Evolutionary conservation across 2,329 filamentous ascomycete species (phyloP).

Genomic region (Penicillium frequentans): DNA sequence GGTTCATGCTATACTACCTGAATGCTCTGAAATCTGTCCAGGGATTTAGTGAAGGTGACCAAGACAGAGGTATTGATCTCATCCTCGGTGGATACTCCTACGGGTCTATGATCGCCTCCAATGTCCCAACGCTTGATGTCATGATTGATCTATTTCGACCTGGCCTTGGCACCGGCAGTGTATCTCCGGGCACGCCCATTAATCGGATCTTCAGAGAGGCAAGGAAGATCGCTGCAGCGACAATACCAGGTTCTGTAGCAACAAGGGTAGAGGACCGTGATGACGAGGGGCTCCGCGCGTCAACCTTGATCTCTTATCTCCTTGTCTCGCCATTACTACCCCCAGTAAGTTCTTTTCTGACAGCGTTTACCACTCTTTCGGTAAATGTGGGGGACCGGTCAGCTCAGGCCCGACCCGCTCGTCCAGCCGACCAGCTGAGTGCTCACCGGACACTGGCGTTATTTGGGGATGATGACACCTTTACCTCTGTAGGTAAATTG

Average conservation of each 20-base stretch:
- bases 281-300: slow-evolving; percentile 3
- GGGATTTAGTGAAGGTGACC: neutral
- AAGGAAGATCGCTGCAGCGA: slow-evolving; percentile 64
- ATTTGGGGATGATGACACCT: slow-evolving; percentile 73
- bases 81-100: slow-evolving; percentile 86
- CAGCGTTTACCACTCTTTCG: slow-evolving; percentile 56
- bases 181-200: slow-evolving; percentile 55
- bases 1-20: slow-evolving; percentile 74
- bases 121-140: slow-evolving; percentile 60
- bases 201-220: slow-evolving; percentile 72
- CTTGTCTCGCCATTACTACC: slow-evolving; percentile 65
- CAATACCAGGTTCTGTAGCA: slow-evolving; percentile 49
- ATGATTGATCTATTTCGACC: slow-evolving; percentile 62
- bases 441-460: slow-evolving; percentile 64
- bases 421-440: slow-evolving; percentile 57
- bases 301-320: slow-evolving; percentile 47
- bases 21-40: slow-evolving; percentile 52
- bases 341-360: slow-evolving; percentile 60
- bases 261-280: slow-evolving; percentile 1
- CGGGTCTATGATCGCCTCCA: slow-evolving; percentile 76
- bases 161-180: slow-evolving; percentile 29
- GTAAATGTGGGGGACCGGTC: slow-evolving; percentile 29
- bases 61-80: slow-evolving; percentile 33
- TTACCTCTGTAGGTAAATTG: slow-evolving; percentile 66
- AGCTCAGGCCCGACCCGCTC: slow-evolving; percentile 31